Percentiles rank a stretch among this genome's conserved stretches.
Conservation (phyloP, 768 basidiomycete species). For the Tulasnella sp. region DNA sequence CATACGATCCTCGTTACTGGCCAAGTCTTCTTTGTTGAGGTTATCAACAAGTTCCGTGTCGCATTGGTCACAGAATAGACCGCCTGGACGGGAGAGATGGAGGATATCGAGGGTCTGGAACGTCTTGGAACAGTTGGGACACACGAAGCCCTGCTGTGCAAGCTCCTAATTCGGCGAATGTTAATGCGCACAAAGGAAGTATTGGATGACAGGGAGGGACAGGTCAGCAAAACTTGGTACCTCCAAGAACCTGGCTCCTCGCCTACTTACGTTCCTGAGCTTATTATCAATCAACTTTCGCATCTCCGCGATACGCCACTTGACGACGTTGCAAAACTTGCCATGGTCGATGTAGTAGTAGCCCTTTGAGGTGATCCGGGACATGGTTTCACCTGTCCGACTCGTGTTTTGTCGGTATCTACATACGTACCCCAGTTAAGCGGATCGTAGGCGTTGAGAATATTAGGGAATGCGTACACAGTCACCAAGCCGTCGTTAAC, state of each 20-base stretch:
- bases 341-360: conserved; percentile 98
- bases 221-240: background rate
- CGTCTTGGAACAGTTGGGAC: conserved; percentile 71
- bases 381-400: background rate
- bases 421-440: background rate
- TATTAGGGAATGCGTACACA: conserved; percentile 37
- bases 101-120: conserved; percentile 81
- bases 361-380: conserved; percentile 32
- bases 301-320: conserved; percentile 94
- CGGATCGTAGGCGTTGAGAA: background rate
- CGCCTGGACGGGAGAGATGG: conserved; percentile 43
- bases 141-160: conserved; percentile 95
- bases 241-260: background rate
- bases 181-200: no score
- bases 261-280: conserved; percentile 63
- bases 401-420: background rate
- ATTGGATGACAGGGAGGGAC: no score
- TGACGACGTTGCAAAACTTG: conserved; percentile 92
- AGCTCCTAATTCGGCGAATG: conserved; percentile 50
- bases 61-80: conserved; percentile 79
- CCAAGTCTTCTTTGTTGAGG: conserved; percentile 74
- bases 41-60: conserved; percentile 75
- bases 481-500: conserved; percentile 66
- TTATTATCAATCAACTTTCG: conserved; percentile 77
- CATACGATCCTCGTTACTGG: conserved; percentile 88